phyloP scores from a whole-genome alignment of 2,329 filamentous ascomycete species.

The Colletotrichum viniferum region DNA sequence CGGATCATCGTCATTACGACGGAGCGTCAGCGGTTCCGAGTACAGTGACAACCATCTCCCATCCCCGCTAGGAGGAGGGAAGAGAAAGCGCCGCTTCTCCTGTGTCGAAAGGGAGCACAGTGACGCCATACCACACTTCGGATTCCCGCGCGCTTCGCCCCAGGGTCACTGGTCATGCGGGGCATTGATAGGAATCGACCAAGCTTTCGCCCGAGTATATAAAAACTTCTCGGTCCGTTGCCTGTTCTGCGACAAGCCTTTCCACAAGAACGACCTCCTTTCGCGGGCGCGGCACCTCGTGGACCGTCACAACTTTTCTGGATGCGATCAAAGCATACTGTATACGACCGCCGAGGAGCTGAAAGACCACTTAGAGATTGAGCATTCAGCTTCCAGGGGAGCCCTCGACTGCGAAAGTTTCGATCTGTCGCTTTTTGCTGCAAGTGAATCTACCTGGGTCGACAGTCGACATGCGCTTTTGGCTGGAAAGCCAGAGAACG shows the following conservation, averaged over 20 bases:
- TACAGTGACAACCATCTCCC: background rate
- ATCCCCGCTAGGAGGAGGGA: background rate
- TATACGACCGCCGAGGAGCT: background rate
- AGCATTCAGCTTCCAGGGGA: background rate
- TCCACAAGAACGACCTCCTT: background rate
- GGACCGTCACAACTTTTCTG: background rate
- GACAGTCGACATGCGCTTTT: background rate
- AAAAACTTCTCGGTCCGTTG: background rate
- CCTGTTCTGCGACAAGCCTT: background rate
- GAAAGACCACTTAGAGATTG: background rate
- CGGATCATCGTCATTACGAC: background rate
- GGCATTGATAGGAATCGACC: background rate
- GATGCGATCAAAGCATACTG: background rate
- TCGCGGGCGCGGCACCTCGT: background rate
- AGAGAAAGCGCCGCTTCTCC: background rate
- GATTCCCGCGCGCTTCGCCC: background rate
- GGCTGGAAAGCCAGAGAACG: background rate
- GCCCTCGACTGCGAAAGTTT: background rate
- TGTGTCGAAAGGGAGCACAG: background rate
- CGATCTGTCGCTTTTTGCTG: background rate
- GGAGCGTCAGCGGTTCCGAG: background rate
- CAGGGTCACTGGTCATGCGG: background rate
- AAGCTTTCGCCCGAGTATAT: background rate
- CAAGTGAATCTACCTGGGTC: accelerated
- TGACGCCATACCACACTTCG: background rate